Percentiles rank a stretch among this genome's conserved stretches.
phyloP scores from a whole-genome alignment of 2,329 filamentous ascomycete species.

The Whalleya microplaca region DNA sequence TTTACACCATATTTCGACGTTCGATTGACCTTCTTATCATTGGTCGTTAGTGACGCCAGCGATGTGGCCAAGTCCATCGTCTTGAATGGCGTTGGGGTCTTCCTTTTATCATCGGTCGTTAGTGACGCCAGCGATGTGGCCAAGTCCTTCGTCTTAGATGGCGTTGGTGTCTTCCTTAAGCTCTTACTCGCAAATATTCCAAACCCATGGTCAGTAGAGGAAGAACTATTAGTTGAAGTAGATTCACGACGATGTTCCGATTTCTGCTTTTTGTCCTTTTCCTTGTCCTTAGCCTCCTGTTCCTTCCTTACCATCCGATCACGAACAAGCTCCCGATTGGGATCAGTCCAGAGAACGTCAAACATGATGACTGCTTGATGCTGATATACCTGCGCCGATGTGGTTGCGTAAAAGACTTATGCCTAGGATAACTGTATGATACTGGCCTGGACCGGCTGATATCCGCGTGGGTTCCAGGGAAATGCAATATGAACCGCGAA shows the following conservation, averaged over 20 bases:
- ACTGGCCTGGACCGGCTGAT: neutral
- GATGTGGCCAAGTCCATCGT: constrained; percentile 11
- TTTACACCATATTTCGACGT: constrained; percentile 31
- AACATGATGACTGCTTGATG: constrained; percentile 50
- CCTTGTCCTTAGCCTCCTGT: constrained; percentile 41
- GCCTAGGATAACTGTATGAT: constrained; percentile 13
- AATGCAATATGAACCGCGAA: constrained; percentile 5
- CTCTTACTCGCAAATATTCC: constrained; percentile 49
- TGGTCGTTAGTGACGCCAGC: constrained; percentile 4
- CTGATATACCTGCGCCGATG: neutral
- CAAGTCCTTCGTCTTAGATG: constrained; percentile 23
- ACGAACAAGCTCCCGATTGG: constrained; percentile 55
- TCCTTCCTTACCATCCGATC: constrained; percentile 56
- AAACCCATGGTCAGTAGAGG: constrained; percentile 45
- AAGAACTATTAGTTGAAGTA: constrained; percentile 49
- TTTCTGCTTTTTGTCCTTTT: constrained; percentile 32
- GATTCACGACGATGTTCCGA: constrained; percentile 38
- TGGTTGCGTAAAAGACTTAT: neutral
- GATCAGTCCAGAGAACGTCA: constrained; percentile 63
- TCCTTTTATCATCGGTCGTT: constrained; percentile 13
- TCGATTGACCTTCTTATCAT: constrained; percentile 19
- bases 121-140: constrained; percentile 3
- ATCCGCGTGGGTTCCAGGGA: neutral
- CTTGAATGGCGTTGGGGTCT: constrained; percentile 29
- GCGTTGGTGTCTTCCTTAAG: constrained; percentile 38